Evolutionary conservation across 257 asterid species (phyloP).

Genomic region (Cruciata laevipes): DNA sequence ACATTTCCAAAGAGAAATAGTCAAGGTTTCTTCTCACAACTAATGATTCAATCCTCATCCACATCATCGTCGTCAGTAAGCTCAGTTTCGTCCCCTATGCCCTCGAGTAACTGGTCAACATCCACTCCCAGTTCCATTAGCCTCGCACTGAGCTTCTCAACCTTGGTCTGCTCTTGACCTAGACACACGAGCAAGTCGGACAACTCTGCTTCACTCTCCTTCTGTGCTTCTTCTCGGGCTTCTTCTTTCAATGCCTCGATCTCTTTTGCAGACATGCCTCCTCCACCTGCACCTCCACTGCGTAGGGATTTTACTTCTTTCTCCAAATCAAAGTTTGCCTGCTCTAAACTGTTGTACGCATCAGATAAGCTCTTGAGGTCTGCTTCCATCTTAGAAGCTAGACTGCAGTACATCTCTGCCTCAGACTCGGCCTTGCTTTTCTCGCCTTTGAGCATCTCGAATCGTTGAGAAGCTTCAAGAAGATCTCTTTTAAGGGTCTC

Average conservation of each 20-base stretch:
- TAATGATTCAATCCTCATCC: conserved; percentile 29
- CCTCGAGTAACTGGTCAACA: conserved; percentile 64
- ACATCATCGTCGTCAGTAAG: conserved; percentile 51
- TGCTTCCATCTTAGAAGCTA: conserved; percentile 62
- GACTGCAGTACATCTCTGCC: conserved; percentile 39
- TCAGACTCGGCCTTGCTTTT: conserved; percentile 55
- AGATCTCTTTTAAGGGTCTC: conserved; percentile 71
- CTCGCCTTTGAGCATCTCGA: conserved; percentile 69
- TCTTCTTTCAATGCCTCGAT: conserved; percentile 64
- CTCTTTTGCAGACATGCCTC: conserved; percentile 37
- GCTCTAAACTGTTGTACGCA: conserved; percentile 92
- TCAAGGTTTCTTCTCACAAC: background rate
- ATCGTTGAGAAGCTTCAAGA: conserved; percentile 49
- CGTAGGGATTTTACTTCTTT: conserved; percentile 52
- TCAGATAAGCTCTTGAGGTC: conserved; percentile 84
- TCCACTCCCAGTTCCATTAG: conserved; percentile 73
- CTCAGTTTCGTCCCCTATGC: conserved; percentile 59
- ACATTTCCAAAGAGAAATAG: background rate
- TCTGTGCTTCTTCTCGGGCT: conserved; percentile 80
- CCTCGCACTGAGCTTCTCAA: conserved; percentile 65
- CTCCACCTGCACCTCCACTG: conserved; percentile 21
- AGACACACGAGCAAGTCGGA: conserved; percentile 85
- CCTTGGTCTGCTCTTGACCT: conserved; percentile 97
- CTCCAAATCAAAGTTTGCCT: conserved; percentile 69
- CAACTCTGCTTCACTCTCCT: conserved; percentile 82